These are phyloP conservation scores for Vachellia collinsii DNA, from an alignment of 306 rosid species.

Conservation along the genomic window DNA sequence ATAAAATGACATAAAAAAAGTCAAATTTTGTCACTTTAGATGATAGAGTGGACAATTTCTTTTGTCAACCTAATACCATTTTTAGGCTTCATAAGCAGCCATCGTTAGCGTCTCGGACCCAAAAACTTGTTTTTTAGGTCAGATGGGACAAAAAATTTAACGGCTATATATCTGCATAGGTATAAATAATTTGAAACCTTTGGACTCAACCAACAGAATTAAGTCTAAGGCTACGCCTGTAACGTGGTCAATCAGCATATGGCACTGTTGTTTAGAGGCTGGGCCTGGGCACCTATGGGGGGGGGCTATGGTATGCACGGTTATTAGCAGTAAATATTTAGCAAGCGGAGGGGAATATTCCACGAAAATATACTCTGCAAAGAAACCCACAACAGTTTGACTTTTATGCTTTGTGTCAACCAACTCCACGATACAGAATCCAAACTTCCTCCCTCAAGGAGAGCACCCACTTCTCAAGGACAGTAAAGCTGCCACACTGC, in stretches of 20 bases:
- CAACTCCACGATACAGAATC: not conserved
- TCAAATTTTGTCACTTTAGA: not conserved
- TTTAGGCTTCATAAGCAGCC: not conserved
- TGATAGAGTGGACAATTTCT: not conserved
- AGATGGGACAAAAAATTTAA: too few species aligned
- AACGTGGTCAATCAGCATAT: too few species aligned
- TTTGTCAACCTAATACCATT: not conserved
- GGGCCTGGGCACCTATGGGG: too few species aligned
- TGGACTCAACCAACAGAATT: too few species aligned
- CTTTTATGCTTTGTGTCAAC: slow-evolving; percentile 1
- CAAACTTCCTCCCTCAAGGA: not conserved
- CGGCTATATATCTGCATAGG: not conserved
- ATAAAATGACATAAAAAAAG: not conserved
- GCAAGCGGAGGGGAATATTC: not conserved
- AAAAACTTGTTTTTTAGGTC: too few species aligned
- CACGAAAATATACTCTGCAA: not conserved
- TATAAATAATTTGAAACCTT: too few species aligned
- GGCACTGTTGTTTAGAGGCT: too few species aligned
- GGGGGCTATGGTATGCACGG: too few species aligned
- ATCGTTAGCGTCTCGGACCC: not conserved
- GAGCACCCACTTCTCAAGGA: not conserved
- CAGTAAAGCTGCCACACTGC: not conserved
- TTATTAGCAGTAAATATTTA: not conserved
- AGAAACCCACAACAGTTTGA: not conserved
- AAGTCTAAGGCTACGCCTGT: too few species aligned